Base-by-base conservation (phyloP, 2,329 filamentous ascomycete genomes). In the Arthrobotrys conoides region DNA sequence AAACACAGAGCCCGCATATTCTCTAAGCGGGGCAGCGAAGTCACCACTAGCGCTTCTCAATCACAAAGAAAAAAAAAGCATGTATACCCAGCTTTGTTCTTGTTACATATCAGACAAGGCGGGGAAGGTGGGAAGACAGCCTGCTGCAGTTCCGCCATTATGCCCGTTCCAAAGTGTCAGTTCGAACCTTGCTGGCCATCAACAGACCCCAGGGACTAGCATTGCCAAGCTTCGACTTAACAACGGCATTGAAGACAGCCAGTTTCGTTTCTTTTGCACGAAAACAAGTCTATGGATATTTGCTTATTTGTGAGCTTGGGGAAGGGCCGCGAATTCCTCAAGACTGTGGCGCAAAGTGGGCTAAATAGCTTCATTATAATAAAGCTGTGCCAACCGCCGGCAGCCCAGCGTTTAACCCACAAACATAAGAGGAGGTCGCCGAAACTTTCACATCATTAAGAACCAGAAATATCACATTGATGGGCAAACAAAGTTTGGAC, bases 101-200 rank as follows among this genome's bases (percentile, higher is more conserved):
- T 38, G 24, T 53, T 24, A 67, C 51, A 51, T 59, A 44, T 73
- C 51, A 55, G 57, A 46, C 61, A 59, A 67, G 51, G 61, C 70
- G 70, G 70, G 70, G 70, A 67, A 67, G 46, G 61, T 61, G 63
- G 70, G 63, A 48, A 61, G 57, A 24, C 18, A 61, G 36, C 57
- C 57, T 61, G 57, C 33, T 61, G 57, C 57, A 44, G 33, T 61
- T 14, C 53, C 53, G 53, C 53, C 57, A 18, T 18, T 44, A 41
- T 61, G 57, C 57, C 41, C 41, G 55, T 61, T 61, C 55, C 14
- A 61, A 61, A 61, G 33, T 18, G 33, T 41, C 57, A 61, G 36
- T 41, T 61, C 57, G 57, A 44, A 61, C 57, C 57, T 61, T 10
- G 57, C 57, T 61, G 57, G 57, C 36, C 18, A 44, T 61, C 57